These are phyloP conservation scores for Anthoceros angustus DNA, from an alignment of 225 moss, liverwort and hornwort genomes.

Conservation along the genomic window DNA sequence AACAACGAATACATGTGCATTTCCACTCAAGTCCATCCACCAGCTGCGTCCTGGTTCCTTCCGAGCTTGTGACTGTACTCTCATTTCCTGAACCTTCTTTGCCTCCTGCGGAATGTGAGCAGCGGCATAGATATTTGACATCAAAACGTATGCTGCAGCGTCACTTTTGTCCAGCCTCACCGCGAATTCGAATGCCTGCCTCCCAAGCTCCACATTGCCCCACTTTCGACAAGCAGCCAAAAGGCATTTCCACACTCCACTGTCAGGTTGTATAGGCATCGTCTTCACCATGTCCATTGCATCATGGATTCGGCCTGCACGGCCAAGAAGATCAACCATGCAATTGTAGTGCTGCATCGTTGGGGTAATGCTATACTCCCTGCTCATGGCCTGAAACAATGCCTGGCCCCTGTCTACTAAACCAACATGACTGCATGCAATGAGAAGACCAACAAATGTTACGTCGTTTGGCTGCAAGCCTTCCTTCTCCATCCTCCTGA, in stretches of 20 bases:
- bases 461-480: neutral
- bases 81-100: neutral
- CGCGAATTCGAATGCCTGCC: neutral
- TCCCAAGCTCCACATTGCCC: neutral
- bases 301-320: neutral
- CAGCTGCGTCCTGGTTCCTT: neutral
- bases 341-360: neutral
- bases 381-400: neutral
- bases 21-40: neutral
- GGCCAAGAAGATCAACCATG: neutral
- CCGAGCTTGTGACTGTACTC: neutral
- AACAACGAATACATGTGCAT: neutral
- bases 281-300: neutral
- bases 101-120: neutral
- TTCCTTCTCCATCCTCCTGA: neutral
- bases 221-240: neutral
- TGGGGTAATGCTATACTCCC: neutral
- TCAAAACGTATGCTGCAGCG: neutral
- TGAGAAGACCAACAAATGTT: neutral
- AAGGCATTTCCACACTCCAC: neutral
- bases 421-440: neutral
- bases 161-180: neutral
- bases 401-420: neutral
- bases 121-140: neutral
- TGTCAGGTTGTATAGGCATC: neutral